These are phyloP conservation scores for Dittrichia graveolens DNA, from an alignment of 129 eudicot genomes.

Conservation along the genomic window DNA sequence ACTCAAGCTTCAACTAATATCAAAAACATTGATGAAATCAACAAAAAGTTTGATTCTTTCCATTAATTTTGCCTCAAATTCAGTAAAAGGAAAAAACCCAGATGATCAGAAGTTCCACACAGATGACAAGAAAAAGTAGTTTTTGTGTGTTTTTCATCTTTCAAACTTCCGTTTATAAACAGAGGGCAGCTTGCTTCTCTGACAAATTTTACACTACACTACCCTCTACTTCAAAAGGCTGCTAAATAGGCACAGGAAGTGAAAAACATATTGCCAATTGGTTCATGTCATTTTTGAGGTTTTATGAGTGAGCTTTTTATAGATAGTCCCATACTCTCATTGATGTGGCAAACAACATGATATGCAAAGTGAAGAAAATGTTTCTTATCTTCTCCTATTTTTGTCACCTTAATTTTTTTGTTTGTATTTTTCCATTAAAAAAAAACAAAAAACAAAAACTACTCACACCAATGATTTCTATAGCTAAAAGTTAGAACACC, in stretches of 20 bases:
- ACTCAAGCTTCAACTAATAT: slow-evolving; percentile 49
- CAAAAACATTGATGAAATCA: slow-evolving; percentile 54
- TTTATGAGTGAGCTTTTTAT: slow-evolving; percentile 34
- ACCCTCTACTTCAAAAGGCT: slow-evolving; percentile 29
- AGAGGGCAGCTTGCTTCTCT: slow-evolving; percentile 29
- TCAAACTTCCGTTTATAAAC: slow-evolving; percentile 50
- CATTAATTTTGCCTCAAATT: slow-evolving; percentile 36
- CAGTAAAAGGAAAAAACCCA: slow-evolving; percentile 30
- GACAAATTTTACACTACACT: slow-evolving; percentile 24
- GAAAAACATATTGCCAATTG: slow-evolving; percentile 23
- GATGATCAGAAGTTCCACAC: slow-evolving; percentile 24
- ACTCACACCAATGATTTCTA: slow-evolving; percentile 61
- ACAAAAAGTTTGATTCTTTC: slow-evolving; percentile 35
- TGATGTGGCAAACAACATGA: slow-evolving; percentile 88
- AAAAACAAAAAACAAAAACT: slow-evolving; percentile 19
- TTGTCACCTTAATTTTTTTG: slow-evolving; percentile 28
- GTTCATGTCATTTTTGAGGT: slow-evolving; percentile 24
- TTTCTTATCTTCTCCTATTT: slow-evolving; percentile 64
- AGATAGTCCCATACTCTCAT: slow-evolving; percentile 45
- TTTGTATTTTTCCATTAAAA: slow-evolving; percentile 5
- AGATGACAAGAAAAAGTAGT: slow-evolving; percentile 27
- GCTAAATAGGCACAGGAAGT: slow-evolving; percentile 27
- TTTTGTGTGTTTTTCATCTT: slow-evolving; percentile 32
- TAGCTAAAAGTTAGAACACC: slow-evolving; percentile 72
- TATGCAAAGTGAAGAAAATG: slow-evolving; percentile 46